Base-by-base conservation (phyloP, 2,329 filamentous ascomycete species). In the Dothistroma septosporum region DNA sequence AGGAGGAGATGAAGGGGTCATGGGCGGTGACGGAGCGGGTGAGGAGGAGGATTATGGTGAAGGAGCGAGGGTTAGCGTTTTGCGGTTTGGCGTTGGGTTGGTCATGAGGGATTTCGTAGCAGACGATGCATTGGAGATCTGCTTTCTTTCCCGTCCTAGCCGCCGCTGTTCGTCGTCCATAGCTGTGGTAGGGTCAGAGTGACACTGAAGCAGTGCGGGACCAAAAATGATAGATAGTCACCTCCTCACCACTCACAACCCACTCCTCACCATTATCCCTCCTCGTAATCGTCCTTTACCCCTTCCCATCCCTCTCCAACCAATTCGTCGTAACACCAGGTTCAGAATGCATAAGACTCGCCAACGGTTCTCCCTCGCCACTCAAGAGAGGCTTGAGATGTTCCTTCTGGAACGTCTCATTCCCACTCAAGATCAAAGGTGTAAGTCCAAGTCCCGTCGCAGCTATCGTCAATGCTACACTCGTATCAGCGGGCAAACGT, bases 231-330 rank as follows among this genome's bases (percentile, higher is more conserved):
- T 6, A 6, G 24, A 28, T 37, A n/a, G 50, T 47, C 46, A 78
- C 77, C 77, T 85, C 83, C 64, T 84, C 82, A 2, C 82, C 82
- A 65, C 79, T 79, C 28, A 85, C 65, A 2, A 84, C 67, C 78
- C 79, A 84, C 48, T 79, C 75, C 37, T 82, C 76, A 0, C 79
- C 80, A n/a, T 82, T 78, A 10, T 68, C 68, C 21, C 71, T 71
- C 0, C 82, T 82, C 1, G 78, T 81, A 2, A 81, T 84, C 50
- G 81, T 84, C 50, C 76, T 71, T 41, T 85, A 69, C 0, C 83
- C 82, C 2, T 71, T 71, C 0, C 75, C 79, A 1, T 81, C 82
- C 49, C 76, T 76, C 66, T 83, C 80, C 11, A 83, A 69, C 66
- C 75, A 82, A 66, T 85, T 84, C 6, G 82, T 80, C 12, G 78